Evolutionary conservation across 306 rosid species (phyloP), one percentile per base, ranked within the genome.

Genomic region (Glycine tomentella): DNA sequence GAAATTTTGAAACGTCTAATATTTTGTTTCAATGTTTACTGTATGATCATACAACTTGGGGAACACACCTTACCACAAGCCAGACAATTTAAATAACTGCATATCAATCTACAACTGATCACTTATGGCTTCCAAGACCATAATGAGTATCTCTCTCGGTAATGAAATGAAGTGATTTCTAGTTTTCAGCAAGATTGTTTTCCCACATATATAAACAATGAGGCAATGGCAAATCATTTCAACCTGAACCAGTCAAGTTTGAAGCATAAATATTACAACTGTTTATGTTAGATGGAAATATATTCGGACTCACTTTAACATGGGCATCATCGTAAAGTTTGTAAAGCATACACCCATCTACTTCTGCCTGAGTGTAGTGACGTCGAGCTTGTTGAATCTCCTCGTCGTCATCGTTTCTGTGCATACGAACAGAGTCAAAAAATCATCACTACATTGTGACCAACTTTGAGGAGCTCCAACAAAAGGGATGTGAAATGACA

Each of bases 291-390:
- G 9, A 40, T 8, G 15, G 9, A 59, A 44, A 68, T 45, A 9
- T 0, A 79, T 13, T 13, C 53, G 0, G 52, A 67, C 89, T 87
- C 76, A 94, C 98, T 69, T 89, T 65, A 13, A 92, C 97, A 69
- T 92, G 87, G 34, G 93, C 97, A 46, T 94, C 92, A 49, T 94
- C 97, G 25, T 84, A 46, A 9, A 94, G 92, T 20, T 82, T 80
- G 64, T 79, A 94, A 13, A 78, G 3, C 3, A 3, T 38, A 20
- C 64, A 38, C 2, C 85, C 93, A 76, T 92, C 98, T 0, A 92
- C 91, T 65, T 69, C 72, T 25, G 92, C 97, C 52, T 61, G 66
- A 0, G 80, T 81, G 69, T 90, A 90, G 72, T 92, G 94, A 50
- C 25, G 34, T 13, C 33, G 73, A 38, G 97, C 97, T 80, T 61